Evolutionary conservation across 1,284 basidiomycete genomes (phyloP).

Genomic region (Bondarzewia mesenterica): DNA sequence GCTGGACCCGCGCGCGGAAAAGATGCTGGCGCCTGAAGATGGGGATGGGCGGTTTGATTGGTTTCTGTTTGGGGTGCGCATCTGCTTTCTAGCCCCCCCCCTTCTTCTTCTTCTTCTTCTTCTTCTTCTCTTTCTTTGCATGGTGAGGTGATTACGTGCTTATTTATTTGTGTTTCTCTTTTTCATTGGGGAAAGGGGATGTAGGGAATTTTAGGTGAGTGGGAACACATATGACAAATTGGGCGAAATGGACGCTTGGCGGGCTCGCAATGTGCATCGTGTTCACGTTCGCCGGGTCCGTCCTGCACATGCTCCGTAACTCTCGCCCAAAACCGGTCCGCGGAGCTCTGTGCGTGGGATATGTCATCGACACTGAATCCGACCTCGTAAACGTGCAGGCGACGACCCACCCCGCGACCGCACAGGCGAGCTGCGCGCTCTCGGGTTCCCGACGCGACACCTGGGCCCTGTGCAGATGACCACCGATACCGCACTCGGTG

Average conservation of each 20-base stretch:
- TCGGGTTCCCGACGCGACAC: slow-evolving; percentile 83
- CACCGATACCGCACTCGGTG: slow-evolving; percentile 93
- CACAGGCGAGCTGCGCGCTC: slow-evolving; percentile 77
- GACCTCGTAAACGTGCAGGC: slow-evolving; percentile 31
- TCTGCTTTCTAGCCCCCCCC: not conserved
- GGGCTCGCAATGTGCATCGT: too few relatives aligned
- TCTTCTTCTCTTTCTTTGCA: too few relatives aligned
- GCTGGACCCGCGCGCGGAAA: slow-evolving; percentile 79
- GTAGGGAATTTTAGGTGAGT: slow-evolving; percentile 38
- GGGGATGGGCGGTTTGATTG: slow-evolving; percentile 67
- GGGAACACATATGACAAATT: too few relatives aligned
- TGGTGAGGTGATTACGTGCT: too few relatives aligned
- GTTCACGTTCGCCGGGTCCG: too few relatives aligned
- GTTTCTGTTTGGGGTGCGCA: slow-evolving; percentile 83
- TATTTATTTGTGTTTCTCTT: too few relatives aligned
- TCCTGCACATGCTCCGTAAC: too few relatives aligned
- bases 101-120: slow-evolving; percentile 4
- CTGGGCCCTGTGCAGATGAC: slow-evolving; percentile 93
- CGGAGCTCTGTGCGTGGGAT: too few relatives aligned
- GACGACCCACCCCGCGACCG: slow-evolving; percentile 88
- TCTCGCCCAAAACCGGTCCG: too few relatives aligned
- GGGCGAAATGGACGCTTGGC: too few relatives aligned
- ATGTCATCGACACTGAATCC: too few relatives aligned
- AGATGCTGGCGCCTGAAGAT: slow-evolving; percentile 66
- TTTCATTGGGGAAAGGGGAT: too few relatives aligned